Percentiles rank a stretch among this genome's conserved stretches.
These are phyloP conservation scores for Colletotrichum sp. DNA, from an alignment of 2,329 filamentous ascomycete genomes.

Conservation along the genomic window DNA sequence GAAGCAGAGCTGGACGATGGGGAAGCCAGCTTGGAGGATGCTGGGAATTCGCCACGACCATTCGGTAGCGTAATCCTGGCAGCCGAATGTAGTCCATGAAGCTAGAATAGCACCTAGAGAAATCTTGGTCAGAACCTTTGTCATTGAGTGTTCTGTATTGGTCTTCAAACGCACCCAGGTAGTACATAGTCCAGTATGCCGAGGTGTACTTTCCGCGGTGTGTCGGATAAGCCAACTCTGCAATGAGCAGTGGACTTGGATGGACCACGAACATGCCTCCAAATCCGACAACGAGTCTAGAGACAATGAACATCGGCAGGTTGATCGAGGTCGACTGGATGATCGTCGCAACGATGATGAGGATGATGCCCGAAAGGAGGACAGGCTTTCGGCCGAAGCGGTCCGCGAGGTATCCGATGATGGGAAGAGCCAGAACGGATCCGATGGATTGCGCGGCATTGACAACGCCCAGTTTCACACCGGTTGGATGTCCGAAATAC, in stretches of 20 bases:
- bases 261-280: slow-evolving; percentile 44
- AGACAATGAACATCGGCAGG: slow-evolving; percentile 38
- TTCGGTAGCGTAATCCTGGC: background rate
- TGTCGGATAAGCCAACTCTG: slow-evolving; percentile 38
- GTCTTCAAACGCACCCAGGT: slow-evolving; percentile 13
- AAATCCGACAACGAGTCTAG: slow-evolving; percentile 36
- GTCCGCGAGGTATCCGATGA: slow-evolving; percentile 42
- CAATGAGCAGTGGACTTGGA: slow-evolving; percentile 38
- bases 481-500: slow-evolving; percentile 34
- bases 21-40: slow-evolving; percentile 2
- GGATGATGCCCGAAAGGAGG: slow-evolving; percentile 37
- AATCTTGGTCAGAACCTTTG: background rate
- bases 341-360: slow-evolving; percentile 38
- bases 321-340: slow-evolving; percentile 41
- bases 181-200: slow-evolving; percentile 39
- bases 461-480: slow-evolving; percentile 38
- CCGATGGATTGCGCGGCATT: slow-evolving; percentile 49
- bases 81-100: slow-evolving; percentile 22
- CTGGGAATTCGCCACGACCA: slow-evolving; percentile 15
- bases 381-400: slow-evolving; percentile 41
- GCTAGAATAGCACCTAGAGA: slow-evolving; percentile 20
- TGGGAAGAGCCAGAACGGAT: slow-evolving; percentile 45
- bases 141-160: background rate
- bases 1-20: slow-evolving; percentile 6
- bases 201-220: slow-evolving; percentile 38